Evolutionary conservation across 495 filamentous ascomycete genomes (phyloP).

Genomic region (Aspergillus coremiiformis): DNA sequence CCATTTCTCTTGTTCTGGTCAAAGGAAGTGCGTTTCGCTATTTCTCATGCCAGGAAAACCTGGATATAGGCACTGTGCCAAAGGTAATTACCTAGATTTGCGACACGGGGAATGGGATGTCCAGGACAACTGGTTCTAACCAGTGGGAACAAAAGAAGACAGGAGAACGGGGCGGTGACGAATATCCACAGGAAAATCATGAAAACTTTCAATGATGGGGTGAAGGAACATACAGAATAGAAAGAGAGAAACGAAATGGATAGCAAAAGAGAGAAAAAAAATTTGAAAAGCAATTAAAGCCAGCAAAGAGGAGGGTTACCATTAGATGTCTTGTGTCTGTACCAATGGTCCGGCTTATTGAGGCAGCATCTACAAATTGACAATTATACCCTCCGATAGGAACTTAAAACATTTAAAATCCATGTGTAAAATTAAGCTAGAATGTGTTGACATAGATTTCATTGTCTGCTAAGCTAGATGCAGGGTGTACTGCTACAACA

Average conservation of each 20-base stretch:
- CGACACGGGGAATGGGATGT: background rate
- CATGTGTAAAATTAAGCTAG: too few species aligned
- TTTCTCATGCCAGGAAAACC: background rate
- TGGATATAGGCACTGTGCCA: background rate
- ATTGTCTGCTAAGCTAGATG: too few species aligned
- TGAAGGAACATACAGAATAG: background rate
- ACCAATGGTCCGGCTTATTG: background rate
- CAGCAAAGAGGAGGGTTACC: constrained; percentile 6
- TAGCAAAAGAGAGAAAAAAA: constrained; percentile 10
- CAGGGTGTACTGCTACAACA: too few species aligned
- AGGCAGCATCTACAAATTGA: background rate
- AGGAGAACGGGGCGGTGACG: background rate
- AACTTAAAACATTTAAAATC: too few species aligned
- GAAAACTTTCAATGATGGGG: background rate
- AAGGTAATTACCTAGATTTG: background rate
- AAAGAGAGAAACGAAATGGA: background rate
- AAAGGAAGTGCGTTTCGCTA: background rate
- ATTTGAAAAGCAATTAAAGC: constrained; percentile 7
- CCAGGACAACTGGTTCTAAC: background rate
- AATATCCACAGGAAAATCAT: background rate
- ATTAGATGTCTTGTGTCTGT: background rate
- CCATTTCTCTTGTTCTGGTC: background rate
- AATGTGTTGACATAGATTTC: too few species aligned
- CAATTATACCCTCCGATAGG: background rate
- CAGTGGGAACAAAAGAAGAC: background rate